Percentiles rank a stretch among this genome's conserved stretches.
phyloP scores from a whole-genome alignment of 495 filamentous ascomycete species.

The Aspergillus panamensis region DNA sequence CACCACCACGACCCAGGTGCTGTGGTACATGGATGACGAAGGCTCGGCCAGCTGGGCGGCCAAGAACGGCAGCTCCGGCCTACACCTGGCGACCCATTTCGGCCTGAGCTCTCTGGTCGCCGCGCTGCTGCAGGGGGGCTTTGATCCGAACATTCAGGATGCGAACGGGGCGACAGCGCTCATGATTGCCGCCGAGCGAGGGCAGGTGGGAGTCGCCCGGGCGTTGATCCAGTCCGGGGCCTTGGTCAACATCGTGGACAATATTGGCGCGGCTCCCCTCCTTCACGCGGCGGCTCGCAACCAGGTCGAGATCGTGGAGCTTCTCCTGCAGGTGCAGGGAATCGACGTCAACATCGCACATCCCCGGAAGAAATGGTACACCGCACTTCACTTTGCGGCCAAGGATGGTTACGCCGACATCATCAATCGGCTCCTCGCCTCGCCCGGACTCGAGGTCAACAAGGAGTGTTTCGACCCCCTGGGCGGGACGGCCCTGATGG shows the following conservation, averaged over 20 bases:
- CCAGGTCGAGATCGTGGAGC: not conserved
- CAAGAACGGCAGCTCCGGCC: conserved; percentile 1
- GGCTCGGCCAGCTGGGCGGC: conserved; percentile 3
- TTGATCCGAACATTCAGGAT: not conserved
- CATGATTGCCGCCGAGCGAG: conserved; percentile 1
- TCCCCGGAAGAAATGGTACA: not conserved
- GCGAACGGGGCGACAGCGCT: conserved; percentile 4
- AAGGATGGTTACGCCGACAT: not conserved
- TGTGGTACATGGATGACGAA: conserved; percentile 11
- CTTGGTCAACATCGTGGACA: conserved; percentile 1
- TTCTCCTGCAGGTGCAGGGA: not conserved
- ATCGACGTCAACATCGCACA: conserved; percentile 5
- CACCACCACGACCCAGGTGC: not conserved
- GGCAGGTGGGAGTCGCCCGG: not conserved
- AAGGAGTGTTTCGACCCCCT: not conserved
- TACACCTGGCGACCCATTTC: conserved; percentile 11
- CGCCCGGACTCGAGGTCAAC: not conserved
- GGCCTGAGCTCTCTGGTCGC: not conserved
- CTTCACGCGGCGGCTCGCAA: not conserved
- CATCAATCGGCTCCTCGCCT: not conserved
- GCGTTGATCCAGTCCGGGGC: conserved; percentile 2
- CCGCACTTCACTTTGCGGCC: not conserved
- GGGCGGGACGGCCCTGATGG: not conserved
- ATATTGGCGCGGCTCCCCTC: conserved; percentile 1
- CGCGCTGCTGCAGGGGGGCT: not conserved